Evolutionary conservation across 768 basidiomycete species (phyloP).

Genomic region (Suillus hirtellus): DNA sequence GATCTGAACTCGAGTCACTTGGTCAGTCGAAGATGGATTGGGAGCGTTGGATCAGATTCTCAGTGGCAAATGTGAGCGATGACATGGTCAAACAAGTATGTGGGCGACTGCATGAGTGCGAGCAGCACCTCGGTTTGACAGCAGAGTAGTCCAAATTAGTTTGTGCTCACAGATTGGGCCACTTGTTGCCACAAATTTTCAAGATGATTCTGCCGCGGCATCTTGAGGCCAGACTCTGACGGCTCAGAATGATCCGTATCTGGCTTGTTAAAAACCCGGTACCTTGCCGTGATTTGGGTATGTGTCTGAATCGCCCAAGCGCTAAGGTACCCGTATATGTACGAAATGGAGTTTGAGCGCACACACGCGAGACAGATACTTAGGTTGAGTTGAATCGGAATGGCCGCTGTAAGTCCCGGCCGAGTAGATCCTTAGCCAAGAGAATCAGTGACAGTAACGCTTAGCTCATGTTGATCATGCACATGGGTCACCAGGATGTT

Average conservation of each 20-base stretch:
- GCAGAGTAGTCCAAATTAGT: neutral
- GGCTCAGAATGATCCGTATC: neutral
- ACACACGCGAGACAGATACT: neutral
- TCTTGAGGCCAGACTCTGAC: neutral
- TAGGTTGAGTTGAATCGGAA: neutral
- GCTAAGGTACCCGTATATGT: neutral
- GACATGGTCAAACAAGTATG: conserved; percentile 55
- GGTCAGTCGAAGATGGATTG: conserved; percentile 37
- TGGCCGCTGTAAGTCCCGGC: conserved; percentile 5
- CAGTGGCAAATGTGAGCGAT: conserved; percentile 79
- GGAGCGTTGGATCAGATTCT: conserved; percentile 74
- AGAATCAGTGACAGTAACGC: neutral
- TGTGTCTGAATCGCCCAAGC: neutral
- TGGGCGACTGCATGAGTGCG: conserved; percentile 46
- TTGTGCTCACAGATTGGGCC: neutral
- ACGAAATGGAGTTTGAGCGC: conserved; percentile 2
- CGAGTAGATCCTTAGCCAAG: too few species aligned
- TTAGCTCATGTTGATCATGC: neutral
- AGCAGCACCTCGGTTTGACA: conserved; percentile 38
- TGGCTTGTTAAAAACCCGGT: neutral
- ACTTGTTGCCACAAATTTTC: neutral
- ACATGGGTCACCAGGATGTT: neutral
- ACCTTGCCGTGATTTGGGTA: neutral
- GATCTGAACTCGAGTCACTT: conserved; percentile 20
- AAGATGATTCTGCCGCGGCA: neutral